Conservation (phyloP, 306 rosid species). For the Sesbania bispinosa region DNA sequence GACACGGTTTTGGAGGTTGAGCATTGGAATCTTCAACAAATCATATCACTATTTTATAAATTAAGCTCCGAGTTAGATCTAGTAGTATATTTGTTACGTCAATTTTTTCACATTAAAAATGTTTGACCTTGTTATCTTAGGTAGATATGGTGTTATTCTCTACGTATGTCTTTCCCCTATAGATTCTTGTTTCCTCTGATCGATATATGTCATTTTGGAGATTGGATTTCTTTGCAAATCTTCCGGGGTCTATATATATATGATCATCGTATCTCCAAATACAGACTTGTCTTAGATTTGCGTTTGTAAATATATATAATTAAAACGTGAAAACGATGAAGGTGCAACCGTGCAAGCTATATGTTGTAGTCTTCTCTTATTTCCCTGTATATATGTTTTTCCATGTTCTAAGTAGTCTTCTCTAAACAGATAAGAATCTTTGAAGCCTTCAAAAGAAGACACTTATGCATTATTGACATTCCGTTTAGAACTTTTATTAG, state of each 20-base stretch:
- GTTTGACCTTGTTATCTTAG: background rate
- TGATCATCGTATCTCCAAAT: constrained; percentile 4
- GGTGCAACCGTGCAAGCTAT: background rate
- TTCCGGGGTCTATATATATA: background rate
- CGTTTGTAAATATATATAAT: background rate
- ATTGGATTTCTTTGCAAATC: constrained; percentile 23
- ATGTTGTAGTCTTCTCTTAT: background rate
- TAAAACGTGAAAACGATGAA: constrained; percentile 26
- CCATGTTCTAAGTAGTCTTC: background rate
- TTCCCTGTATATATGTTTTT: background rate
- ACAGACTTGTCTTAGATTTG: background rate
- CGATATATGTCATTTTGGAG: background rate
- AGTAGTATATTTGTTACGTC: constrained; percentile 12
- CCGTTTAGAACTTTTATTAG: background rate
- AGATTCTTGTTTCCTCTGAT: constrained; percentile 20
- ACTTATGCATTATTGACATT: background rate
- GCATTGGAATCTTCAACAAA: constrained; percentile 19
- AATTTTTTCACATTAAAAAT: background rate
- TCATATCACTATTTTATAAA: background rate
- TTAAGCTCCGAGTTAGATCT: background rate
- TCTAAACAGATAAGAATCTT: constrained; percentile 15
- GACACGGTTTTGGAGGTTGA: constrained; percentile 36
- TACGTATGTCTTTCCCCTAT: background rate
- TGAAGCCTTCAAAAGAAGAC: constrained; percentile 14
- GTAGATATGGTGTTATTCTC: constrained; percentile 8